Conservation (phyloP, 768 basidiomycete genomes). For the Rickenella mellea region DNA sequence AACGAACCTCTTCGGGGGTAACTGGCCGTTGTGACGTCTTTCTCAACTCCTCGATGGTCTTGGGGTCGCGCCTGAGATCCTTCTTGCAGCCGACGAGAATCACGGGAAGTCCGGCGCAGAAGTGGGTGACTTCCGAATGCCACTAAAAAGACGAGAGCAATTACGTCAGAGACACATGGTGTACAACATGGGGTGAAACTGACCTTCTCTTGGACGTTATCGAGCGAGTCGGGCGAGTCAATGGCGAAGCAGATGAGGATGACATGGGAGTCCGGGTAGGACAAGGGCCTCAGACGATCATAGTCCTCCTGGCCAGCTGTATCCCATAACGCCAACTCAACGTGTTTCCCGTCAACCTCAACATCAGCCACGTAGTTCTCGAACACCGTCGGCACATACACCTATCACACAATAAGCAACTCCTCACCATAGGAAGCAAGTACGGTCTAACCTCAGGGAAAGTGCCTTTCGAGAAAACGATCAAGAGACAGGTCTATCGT, state of each 20-base stretch:
- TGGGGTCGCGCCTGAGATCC: slow-evolving; percentile 37
- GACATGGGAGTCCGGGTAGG: slow-evolving; percentile 99
- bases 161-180: neutral
- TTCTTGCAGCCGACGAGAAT: slow-evolving; percentile 45
- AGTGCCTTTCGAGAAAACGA: slow-evolving; percentile 32
- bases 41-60: slow-evolving; percentile 35
- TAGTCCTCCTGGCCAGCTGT: slow-evolving; percentile 99
- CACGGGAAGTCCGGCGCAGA: slow-evolving; percentile 38
- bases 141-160: slow-evolving; percentile 21
- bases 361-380: slow-evolving; percentile 99
- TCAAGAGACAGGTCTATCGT: slow-evolving; percentile 26
- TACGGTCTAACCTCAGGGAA: slow-evolving; percentile 25
- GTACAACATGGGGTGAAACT: slow-evolving; percentile 6
- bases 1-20: slow-evolving; percentile 26
- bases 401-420: slow-evolving; percentile 35
- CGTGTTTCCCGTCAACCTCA: slow-evolving; percentile 96
- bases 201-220: slow-evolving; percentile 99
- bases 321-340: slow-evolving; percentile 99
- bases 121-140: slow-evolving; percentile 43
- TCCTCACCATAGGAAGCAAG: neutral
- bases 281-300: slow-evolving; percentile 94
- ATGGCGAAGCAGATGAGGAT: slow-evolving; percentile 99
- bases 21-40: slow-evolving; percentile 37
- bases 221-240: slow-evolving; percentile 95
- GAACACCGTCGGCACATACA: slow-evolving; percentile 98